Percentiles rank a stretch among this genome's conserved stretches.
Conservation (phyloP, 140 eudicot genomes). For the Stevia rebaudiana region DNA sequence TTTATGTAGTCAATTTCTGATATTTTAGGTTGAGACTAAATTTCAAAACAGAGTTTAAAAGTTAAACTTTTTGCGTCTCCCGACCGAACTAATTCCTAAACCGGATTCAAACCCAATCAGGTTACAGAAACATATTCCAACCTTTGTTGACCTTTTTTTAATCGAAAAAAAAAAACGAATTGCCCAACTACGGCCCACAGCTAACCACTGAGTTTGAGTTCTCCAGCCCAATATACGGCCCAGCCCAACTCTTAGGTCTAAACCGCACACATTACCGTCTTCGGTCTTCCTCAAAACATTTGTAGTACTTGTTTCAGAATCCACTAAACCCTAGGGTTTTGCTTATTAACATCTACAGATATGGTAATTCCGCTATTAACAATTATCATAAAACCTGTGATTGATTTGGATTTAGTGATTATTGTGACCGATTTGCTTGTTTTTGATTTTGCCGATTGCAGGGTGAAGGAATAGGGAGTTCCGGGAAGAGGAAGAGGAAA, state of each 20-base stretch:
- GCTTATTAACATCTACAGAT: background rate
- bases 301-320: background rate
- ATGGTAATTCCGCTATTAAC: slow-evolving; percentile 2
- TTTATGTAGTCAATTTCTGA: no score
- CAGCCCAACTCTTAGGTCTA: background rate
- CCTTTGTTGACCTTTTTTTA: no score
- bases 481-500: slow-evolving; percentile 7
- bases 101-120: no score
- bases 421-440: background rate
- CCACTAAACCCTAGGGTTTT: slow-evolving; percentile 19
- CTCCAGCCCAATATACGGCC: background rate
- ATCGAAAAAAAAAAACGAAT: no score
- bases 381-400: background rate
- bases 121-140: no score
- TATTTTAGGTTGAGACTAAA: no score
- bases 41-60: no score
- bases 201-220: background rate
- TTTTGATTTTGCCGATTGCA: background rate
- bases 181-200: no score
- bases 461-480: slow-evolving; percentile 14
- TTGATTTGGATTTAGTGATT: slow-evolving; percentile 4
- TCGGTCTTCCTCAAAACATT: background rate
- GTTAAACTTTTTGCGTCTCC: no score
- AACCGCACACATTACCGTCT: no score
- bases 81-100: no score